These are phyloP conservation scores for Wickerhamomyces chambardii DNA, from an alignment of 805 yeast species.

Conservation along the genomic window DNA sequence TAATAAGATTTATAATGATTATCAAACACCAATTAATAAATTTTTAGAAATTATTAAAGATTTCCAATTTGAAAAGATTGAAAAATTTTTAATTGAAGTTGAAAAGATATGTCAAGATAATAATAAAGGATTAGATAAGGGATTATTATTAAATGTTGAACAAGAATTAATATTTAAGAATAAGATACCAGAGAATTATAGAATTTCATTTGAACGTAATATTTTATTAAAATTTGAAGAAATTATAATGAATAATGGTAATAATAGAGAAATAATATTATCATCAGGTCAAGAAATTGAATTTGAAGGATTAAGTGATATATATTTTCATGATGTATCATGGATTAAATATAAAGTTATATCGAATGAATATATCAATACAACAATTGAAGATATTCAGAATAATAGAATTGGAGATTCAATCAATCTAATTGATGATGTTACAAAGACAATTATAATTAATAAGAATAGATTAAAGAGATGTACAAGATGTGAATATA, in stretches of 20 bases:
- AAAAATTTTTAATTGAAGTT: constrained; percentile 51
- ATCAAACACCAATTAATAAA: constrained; percentile 25
- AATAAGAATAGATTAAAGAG: constrained; percentile 23
- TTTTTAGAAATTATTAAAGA: constrained; percentile 21
- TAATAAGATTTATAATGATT: no score
- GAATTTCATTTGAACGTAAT: constrained; percentile 17
- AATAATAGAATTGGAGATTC: no score
- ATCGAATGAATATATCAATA: constrained; percentile 21
- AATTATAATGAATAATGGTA: constrained; percentile 28
- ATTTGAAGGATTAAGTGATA: constrained; percentile 20
- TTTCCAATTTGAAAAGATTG: constrained; percentile 40
- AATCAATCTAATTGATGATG: constrained; percentile 22
- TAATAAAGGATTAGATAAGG: constrained; percentile 14
- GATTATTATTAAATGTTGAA: constrained; percentile 12
- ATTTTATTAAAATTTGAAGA: constrained; percentile 22
- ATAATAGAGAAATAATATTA: constrained; percentile 14
- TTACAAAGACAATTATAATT: constrained; percentile 17
- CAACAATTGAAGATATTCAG: constrained; percentile 20
- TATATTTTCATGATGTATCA: constrained; percentile 55
- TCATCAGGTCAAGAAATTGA: constrained; percentile 1
- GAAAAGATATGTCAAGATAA: constrained; percentile 21
- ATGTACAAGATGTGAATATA: constrained; percentile 48
- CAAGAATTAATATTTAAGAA: constrained; percentile 16
- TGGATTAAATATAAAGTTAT: constrained; percentile 45
- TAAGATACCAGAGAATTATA: constrained; percentile 16